phyloP scores from a whole-genome alignment of 768 basidiomycete species.

The Kwoniella mangroviensis region DNA sequence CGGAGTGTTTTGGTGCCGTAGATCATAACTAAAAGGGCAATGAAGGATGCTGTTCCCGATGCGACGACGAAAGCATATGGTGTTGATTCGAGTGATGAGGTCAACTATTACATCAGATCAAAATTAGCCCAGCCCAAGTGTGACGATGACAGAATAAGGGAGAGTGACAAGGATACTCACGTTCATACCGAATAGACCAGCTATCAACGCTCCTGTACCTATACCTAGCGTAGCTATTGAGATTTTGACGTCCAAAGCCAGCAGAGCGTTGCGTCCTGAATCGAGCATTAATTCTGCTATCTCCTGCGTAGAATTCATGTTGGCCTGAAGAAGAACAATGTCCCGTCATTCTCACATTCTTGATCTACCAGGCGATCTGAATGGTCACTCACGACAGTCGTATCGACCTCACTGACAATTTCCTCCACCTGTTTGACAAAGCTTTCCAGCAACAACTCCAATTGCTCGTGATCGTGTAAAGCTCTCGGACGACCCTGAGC shows the following conservation, averaged over 20 bases:
- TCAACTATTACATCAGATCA: slow-evolving; percentile 62
- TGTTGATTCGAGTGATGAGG: slow-evolving; percentile 72
- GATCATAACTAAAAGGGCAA: slow-evolving; percentile 69
- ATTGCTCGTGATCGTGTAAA: slow-evolving; percentile 82
- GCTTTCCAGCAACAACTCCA: slow-evolving; percentile 90
- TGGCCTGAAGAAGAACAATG: slow-evolving; percentile 63
- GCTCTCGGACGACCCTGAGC: slow-evolving; percentile 68
- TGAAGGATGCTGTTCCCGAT: slow-evolving; percentile 65
- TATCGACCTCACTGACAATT: slow-evolving; percentile 90
- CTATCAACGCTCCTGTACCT: slow-evolving; percentile 84
- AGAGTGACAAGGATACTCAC: slow-evolving; percentile 61
- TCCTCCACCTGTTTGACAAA: slow-evolving; percentile 97
- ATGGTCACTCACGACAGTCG: slow-evolving; percentile 67
- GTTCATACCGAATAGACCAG: slow-evolving; percentile 96
- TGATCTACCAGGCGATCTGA: too few relatives aligned
- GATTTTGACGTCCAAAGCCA: slow-evolving; percentile 90
- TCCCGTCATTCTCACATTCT: background rate
- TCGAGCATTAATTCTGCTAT: slow-evolving; percentile 96
- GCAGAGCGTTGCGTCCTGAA: slow-evolving; percentile 87
- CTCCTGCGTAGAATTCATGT: slow-evolving; percentile 96
- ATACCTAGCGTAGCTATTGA: slow-evolving; percentile 95
- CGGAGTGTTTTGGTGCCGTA: slow-evolving; percentile 68
- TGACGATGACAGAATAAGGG: background rate
- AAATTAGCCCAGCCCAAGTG: background rate
- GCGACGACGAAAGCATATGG: slow-evolving; percentile 75